These are phyloP conservation scores for Nicotiana benthamiana DNA, from an alignment of 257 asterid genomes.

Conservation along the genomic window DNA sequence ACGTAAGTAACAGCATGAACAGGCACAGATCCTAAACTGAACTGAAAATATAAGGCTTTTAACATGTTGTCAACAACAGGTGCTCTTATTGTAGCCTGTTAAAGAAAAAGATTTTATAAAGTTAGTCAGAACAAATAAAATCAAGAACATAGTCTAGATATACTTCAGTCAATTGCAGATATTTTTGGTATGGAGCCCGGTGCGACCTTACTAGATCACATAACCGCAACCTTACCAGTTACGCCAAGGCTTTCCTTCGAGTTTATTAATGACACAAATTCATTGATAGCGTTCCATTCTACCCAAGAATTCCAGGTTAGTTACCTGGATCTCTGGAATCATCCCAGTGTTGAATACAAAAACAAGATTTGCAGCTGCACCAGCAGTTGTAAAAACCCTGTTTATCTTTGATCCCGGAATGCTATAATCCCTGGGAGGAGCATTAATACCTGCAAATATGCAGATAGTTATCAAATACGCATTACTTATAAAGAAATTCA, in stretches of 20 bases:
- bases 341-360: constrained; percentile 94
- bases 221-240: too few relatives aligned
- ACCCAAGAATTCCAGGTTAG: background rate
- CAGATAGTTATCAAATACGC: too few relatives aligned
- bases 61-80: constrained; percentile 85
- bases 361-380: constrained; percentile 77
- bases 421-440: constrained; percentile 54
- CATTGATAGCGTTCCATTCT: background rate
- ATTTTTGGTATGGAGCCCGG: background rate
- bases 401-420: constrained; percentile 44
- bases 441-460: constrained; percentile 21
- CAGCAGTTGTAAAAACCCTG: constrained; percentile 60
- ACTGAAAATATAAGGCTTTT: constrained; percentile 86
- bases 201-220: too few relatives aligned
- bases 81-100: constrained; percentile 79
- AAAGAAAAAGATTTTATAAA: background rate
- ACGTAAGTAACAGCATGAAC: constrained; percentile 70
- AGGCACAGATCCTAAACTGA: constrained; percentile 73
- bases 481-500: background rate
- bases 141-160: background rate
- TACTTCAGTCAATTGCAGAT: background rate
- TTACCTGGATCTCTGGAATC: constrained; percentile 97
- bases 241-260: too few relatives aligned
- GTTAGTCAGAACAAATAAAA: background rate
- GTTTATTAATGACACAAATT: too few relatives aligned